Evolutionary conservation across 164 flowering plant genomes (phyloP).

Genomic region (Paratinospora sagittata): DNA sequence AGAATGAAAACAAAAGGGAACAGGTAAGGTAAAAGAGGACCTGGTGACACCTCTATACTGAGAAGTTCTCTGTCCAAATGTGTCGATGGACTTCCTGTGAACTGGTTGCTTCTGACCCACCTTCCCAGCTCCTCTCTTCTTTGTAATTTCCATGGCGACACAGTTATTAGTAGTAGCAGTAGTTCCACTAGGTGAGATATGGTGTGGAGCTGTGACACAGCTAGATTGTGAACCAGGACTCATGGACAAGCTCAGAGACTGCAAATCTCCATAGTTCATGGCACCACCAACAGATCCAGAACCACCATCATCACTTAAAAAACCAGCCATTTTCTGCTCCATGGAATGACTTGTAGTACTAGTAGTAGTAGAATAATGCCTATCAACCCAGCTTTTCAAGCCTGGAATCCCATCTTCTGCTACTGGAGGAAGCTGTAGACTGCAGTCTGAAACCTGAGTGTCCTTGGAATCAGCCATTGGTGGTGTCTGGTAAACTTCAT

Average conservation of each 20-base stretch:
- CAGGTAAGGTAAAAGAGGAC: constrained; percentile 24
- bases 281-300: constrained; percentile 26
- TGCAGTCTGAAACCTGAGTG: constrained; percentile 9
- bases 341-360: constrained; percentile 14
- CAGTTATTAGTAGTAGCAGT: constrained; percentile 13
- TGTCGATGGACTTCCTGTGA: constrained; percentile 62
- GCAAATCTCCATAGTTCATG: constrained; percentile 54
- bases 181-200: constrained; percentile 33
- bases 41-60: constrained; percentile 93
- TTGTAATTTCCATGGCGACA: constrained; percentile 36
- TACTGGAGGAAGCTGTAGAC: constrained; percentile 30
- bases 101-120: constrained; percentile 49
- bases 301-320: constrained; percentile 28
- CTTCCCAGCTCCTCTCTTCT: constrained; percentile 54
- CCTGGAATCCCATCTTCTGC: constrained; percentile 29
- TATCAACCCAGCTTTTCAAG: constrained; percentile 40
- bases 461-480: constrained; percentile 26
- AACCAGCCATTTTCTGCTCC: constrained; percentile 32
- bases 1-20: neutral
- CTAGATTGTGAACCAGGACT: constrained; percentile 85
- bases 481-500: constrained; percentile 33
- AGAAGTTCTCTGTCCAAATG: constrained; percentile 94
- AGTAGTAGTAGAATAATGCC: constrained; percentile 21
- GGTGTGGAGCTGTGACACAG: constrained; percentile 45
- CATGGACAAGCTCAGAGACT: constrained; percentile 75